Evolutionary conservation across 306 rosid species (phyloP), one percentile per base, ranked within the genome.

Genomic region (Vigna hirtella): DNA sequence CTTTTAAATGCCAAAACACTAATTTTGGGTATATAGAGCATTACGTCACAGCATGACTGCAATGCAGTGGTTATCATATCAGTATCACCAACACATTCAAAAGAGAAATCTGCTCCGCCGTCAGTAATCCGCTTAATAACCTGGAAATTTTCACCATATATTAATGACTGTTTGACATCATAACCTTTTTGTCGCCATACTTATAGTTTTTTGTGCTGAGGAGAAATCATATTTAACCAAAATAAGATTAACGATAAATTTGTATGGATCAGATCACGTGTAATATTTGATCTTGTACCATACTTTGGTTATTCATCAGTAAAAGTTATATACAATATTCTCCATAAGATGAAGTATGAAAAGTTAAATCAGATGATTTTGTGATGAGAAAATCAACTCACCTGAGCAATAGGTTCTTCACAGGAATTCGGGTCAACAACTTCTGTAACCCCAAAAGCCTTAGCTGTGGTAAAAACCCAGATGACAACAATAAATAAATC

Each of bases 71-170:
- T 87, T 74, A 93, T 81, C 98, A 88, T 87, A 86, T 88, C 90
- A n/a, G 99, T 89, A 79, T 93, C 90, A 5, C 99, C 99, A 20
- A 90, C 85, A 61, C 99, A 93, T 86, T 92, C 99, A 36, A 95
- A 95, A 5, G 92, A 90, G 87, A 91, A 93, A 82, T 95, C 99
- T 50, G 98, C 97, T n/a, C 99, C 99, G 6, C 99, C 99, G 65
- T 84, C 84, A 9, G 98, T 92, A 47, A 95, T 82, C 56, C 82
- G 82, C 80, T 87, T 95, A 63, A 95, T 79, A 82, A 93, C 91
- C 98, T 95, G 92, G 72, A 79, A 74, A 74, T 13, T 53, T 70
- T 76, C 72, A 48, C 34, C 74, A 86, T 28, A 66, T n/a, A 8
- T 16, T 77, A 72, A 59, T n/a, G 20, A 49, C 43, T 32, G 9